phyloP scores from a whole-genome alignment of 2,329 filamentous ascomycete species.

The Fusarium udum region DNA sequence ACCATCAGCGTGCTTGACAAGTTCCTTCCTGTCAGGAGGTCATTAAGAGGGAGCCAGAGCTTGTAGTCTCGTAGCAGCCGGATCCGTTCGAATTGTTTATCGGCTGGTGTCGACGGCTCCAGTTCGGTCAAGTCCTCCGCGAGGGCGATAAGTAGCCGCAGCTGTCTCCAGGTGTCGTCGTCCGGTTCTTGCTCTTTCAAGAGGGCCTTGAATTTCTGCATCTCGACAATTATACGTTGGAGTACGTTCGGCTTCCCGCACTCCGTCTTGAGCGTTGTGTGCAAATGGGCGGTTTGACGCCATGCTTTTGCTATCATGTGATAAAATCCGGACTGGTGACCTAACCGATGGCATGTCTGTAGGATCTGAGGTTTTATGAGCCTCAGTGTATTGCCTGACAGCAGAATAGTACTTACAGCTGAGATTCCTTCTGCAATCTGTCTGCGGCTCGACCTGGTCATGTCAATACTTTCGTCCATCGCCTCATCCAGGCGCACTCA shows the following conservation, averaged over 20 bases:
- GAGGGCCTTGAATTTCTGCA: slow-evolving; percentile 4
- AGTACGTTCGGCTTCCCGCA: neutral
- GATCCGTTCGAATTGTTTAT: slow-evolving; percentile 15
- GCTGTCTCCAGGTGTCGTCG: neutral
- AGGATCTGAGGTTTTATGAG: neutral
- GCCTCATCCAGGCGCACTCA: neutral
- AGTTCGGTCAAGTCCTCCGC: slow-evolving; percentile 9
- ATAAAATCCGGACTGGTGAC: slow-evolving; percentile 13
- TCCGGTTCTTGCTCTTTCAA: slow-evolving; percentile 7
- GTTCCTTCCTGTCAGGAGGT: slow-evolving; percentile 11
- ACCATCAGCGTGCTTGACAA: slow-evolving; percentile 21
- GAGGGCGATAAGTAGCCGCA: slow-evolving; percentile 11
- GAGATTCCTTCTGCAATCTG: slow-evolving; percentile 23
- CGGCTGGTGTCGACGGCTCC: neutral
- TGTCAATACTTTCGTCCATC: neutral
- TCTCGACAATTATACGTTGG: slow-evolving; percentile 9
- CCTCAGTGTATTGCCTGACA: fast-evolving
- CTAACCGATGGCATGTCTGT: slow-evolving; percentile 4
- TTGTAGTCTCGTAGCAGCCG: slow-evolving; percentile 11
- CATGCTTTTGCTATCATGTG: slow-evolving; percentile 14
- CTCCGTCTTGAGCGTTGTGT: neutral
- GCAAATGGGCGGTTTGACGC: neutral
- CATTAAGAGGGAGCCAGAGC: slow-evolving; percentile 20
- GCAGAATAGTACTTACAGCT: neutral
- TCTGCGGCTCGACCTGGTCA: slow-evolving; percentile 2